Base-by-base conservation (phyloP, 345 rosid genomes). In the Syzygium grande region DNA sequence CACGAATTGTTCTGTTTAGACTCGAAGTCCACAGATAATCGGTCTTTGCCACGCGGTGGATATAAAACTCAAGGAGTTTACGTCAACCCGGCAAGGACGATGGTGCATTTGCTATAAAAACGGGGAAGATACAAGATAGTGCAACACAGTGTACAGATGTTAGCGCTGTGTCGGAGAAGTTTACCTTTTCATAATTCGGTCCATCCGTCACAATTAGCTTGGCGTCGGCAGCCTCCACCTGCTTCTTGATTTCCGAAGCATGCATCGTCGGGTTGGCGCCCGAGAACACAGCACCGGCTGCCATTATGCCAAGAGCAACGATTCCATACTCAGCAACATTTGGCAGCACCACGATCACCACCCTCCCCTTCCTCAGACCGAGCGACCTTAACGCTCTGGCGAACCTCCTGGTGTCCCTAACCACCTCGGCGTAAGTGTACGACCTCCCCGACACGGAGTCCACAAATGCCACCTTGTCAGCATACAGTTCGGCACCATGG, bases 281-380 rank as follows among this genome's bases (percentile, higher is more conserved):
- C 0, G 99, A 98, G 90, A 96, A 97, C 49, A 98, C 95, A 22
- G 94, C 97, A 9, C 98, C 97, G 11, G 98, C 95, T 29, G 99
- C 93, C 99, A 98, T 98, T 86, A 97, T 93, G 21, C 98, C 99
- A 1, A 97, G 94, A 2, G 94, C 98, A 34, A 95, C 92, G 29
- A 97, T 96, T 86, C 92, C 99, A 87, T 96, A 98, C 90, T 96
- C 99, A 0, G 98, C 98, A 17, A 96, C 89, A 58, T 97, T 97
- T 11, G 99, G 99, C 51, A 98, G 93, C 85, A 93, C 94, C n/a
- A 97, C 97, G 27, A 97, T 86, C 89, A 98, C 97, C 9, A 97
- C 96, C n/a, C 89, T 91, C 52, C 98, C 98, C 89, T 94, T 97
- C 90, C 95, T 94, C 65, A 97, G 92, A 30, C 99, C 98, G 9